phyloP scores from a whole-genome alignment of 371 early-diverging fungal genomes.

The Zopfochytrium polystomum region DNA sequence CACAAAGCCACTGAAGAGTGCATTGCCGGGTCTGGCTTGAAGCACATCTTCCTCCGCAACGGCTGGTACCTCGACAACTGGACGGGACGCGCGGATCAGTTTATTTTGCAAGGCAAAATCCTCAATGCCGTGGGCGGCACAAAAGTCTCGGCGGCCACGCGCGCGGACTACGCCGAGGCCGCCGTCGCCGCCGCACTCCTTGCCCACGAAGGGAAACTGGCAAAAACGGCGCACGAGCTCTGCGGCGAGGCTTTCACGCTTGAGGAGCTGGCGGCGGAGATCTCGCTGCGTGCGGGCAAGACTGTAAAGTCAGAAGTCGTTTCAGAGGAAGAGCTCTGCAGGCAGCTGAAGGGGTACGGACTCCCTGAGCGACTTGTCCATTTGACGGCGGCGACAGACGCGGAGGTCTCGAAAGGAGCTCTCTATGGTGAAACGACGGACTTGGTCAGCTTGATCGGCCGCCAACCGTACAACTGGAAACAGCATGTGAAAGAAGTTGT shows the following conservation, averaged over 20 bases:
- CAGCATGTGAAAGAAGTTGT: conserved; percentile 2
- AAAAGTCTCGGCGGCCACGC: conserved; percentile 12
- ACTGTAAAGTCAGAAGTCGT: conserved; percentile 2
- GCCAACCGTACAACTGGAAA: conserved; percentile 13
- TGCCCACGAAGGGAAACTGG: not conserved
- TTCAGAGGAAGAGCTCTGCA: conserved; percentile 2
- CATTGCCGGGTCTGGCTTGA: too few relatives aligned
- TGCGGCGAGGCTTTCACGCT: too few relatives aligned
- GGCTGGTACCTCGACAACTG: too few relatives aligned
- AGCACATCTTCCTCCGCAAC: too few relatives aligned
- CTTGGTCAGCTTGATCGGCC: conserved; percentile 9
- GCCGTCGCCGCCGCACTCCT: conserved; percentile 6
- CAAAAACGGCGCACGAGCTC: conserved; percentile 8
- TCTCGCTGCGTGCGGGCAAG: conserved; percentile 8
- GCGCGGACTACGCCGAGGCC: conserved; percentile 11
- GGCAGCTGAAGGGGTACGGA: conserved; percentile 2
- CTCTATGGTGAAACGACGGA: conserved; percentile 15
- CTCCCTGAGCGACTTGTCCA: not conserved
- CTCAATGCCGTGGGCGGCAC: conserved; percentile 5
- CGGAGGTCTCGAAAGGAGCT: conserved; percentile 1
- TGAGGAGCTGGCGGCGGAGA: too few relatives aligned
- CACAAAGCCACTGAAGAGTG: too few relatives aligned
- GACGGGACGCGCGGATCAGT: too few relatives aligned
- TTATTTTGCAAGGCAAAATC: too few relatives aligned
- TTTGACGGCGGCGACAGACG: not conserved